Conservation (phyloP, 2,329 filamentous ascomycete species). For the Amauroascus niger region DNA sequence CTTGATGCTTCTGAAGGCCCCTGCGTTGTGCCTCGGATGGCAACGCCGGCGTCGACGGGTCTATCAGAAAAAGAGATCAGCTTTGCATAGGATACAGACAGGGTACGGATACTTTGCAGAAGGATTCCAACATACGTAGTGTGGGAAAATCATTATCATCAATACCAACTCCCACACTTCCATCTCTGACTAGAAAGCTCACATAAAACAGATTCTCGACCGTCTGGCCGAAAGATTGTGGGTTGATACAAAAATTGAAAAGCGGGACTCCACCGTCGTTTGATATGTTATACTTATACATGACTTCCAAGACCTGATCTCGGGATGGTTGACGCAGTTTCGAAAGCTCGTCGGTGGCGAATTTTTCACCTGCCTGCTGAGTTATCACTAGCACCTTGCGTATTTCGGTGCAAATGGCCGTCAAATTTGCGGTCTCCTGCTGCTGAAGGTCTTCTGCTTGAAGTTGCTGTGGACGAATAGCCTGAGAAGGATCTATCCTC, state of each 20-base stretch:
- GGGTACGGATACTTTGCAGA: neutral
- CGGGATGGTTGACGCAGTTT: slow-evolving; percentile 21
- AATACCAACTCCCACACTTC: slow-evolving; percentile 60
- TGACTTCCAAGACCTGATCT: slow-evolving; percentile 16
- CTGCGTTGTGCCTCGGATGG: slow-evolving; percentile 41
- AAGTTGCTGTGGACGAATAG: slow-evolving; percentile 65
- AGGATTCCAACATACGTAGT: slow-evolving; percentile 54
- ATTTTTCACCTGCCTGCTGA: slow-evolving; percentile 39
- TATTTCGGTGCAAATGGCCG: slow-evolving; percentile 67
- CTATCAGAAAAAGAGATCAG: slow-evolving; percentile 18
- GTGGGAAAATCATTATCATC: slow-evolving; percentile 69
- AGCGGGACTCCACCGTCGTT: slow-evolving; percentile 63
- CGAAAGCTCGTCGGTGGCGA: slow-evolving; percentile 38
- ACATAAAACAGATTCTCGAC: slow-evolving; percentile 97
- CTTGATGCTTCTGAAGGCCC: slow-evolving; percentile 63
- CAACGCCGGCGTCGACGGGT: slow-evolving; percentile 37
- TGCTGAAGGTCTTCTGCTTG: slow-evolving; percentile 62
- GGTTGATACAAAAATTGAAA: slow-evolving; percentile 83
- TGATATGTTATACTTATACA: slow-evolving; percentile 53
- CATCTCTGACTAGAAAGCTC: slow-evolving; percentile 86
- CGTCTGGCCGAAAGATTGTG: slow-evolving; percentile 81
- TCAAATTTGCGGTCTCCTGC: slow-evolving; percentile 69
- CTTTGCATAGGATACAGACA: neutral
- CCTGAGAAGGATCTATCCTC: slow-evolving; percentile 57
- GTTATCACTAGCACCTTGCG: slow-evolving; percentile 48